phyloP scores from a whole-genome alignment of 2,329 filamentous ascomycete species.

The Colletotrichum australisinense region DNA sequence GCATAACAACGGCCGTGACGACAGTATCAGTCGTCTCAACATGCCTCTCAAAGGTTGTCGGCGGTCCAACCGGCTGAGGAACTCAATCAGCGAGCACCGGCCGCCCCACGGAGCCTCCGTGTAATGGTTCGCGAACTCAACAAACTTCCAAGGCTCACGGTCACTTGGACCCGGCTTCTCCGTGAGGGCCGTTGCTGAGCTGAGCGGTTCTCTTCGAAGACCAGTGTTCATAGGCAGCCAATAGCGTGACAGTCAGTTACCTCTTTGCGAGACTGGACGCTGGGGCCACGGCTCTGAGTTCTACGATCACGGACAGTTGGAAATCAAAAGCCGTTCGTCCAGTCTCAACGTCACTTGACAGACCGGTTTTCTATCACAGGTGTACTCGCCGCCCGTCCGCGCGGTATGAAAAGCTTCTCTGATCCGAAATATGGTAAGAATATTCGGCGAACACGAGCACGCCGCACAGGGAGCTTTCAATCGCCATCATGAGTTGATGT shows the following conservation, averaged over 20 bases:
- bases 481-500: not conserved
- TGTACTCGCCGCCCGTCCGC: not conserved
- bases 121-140: not conserved
- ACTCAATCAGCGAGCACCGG: not conserved
- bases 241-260: not conserved
- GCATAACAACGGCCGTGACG: not conserved
- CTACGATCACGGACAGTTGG: not conserved
- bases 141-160: not conserved
- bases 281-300: not conserved
- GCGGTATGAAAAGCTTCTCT: not conserved
- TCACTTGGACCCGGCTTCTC: not conserved
- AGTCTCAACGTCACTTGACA: not conserved
- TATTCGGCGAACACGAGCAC: conserved; percentile 5
- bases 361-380: conserved; percentile 1
- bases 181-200: not conserved
- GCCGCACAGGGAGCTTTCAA: not conserved
- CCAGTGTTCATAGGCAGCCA: not conserved
- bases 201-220: conserved; percentile 8
- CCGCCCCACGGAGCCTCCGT: conserved; percentile 3
- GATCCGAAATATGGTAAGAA: not conserved
- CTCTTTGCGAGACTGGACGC: not conserved
- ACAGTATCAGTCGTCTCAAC: conserved; percentile 5
- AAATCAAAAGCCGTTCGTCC: conserved; percentile 9
- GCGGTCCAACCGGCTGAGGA: not conserved
- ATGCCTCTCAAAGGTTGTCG: conserved; percentile 15